Percentiles rank a stretch among this genome's conserved stretches.
Evolutionary conservation across 2,329 filamentous ascomycete genomes (phyloP).

Genomic region (Tolypocladium endophyticum): DNA sequence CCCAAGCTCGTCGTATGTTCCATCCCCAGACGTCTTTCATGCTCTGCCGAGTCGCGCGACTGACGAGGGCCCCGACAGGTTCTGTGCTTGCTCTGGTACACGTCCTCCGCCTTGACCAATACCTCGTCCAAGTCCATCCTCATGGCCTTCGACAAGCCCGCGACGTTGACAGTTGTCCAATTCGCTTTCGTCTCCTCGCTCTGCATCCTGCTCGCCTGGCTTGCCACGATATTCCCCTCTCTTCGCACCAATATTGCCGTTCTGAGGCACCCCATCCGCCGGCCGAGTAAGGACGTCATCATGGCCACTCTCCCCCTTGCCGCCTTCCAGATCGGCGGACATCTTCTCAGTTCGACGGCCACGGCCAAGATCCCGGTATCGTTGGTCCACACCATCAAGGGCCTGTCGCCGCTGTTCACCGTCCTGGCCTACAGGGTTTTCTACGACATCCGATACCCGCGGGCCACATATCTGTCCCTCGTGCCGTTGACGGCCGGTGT

Average conservation of each 20-base stretch:
- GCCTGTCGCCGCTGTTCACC: conserved; percentile 88
- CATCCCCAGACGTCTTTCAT: background rate
- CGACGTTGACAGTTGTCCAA: conserved; percentile 85
- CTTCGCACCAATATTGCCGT: conserved; percentile 65
- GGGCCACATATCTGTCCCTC: conserved; percentile 77
- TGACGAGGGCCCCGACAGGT: conserved; percentile 36
- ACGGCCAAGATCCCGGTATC: conserved; percentile 94
- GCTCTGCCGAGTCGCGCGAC: background rate
- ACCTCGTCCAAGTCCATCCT: conserved; percentile 97
- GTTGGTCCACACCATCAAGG: conserved; percentile 96
- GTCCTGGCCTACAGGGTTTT: conserved; percentile 85
- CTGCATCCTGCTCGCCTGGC: conserved; percentile 69
- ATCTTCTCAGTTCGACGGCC: conserved; percentile 87
- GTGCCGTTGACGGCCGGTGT: conserved; percentile 92
- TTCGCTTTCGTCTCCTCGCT: conserved; percentile 87
- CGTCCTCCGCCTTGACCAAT: conserved; percentile 90
- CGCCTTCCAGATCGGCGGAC: conserved; percentile 84
- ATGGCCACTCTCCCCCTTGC: conserved; percentile 83
- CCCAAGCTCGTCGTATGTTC: conserved; percentile 68
- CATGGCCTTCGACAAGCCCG: conserved; percentile 80
- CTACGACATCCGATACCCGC: conserved; percentile 80
- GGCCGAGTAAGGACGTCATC: conserved; percentile 72
- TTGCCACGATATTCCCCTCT: conserved; percentile 61
- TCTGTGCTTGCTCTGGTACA: conserved; percentile 87
- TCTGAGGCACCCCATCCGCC: conserved; percentile 72